These are phyloP conservation scores for Candida oleophila DNA, from an alignment of 805 yeast genomes.

Conservation along the genomic window DNA sequence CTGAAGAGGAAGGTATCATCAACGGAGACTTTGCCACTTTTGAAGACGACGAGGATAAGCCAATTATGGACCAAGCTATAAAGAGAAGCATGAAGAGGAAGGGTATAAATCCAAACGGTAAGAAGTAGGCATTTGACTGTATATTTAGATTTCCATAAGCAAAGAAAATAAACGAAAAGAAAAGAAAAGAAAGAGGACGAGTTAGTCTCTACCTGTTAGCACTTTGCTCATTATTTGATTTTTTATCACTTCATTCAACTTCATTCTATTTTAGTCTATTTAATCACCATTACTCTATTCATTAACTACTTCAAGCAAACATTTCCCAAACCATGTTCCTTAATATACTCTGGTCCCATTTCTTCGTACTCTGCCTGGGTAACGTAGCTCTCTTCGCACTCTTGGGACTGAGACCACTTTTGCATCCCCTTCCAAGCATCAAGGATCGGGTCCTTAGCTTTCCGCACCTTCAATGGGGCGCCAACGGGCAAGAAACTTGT, in stretches of 20 bases:
- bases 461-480: slow-evolving; percentile 56
- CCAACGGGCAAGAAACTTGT: slow-evolving; percentile 69
- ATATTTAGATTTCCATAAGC: background rate
- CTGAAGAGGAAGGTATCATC: slow-evolving; percentile 77
- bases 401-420: slow-evolving; percentile 59
- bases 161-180: background rate
- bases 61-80: slow-evolving; percentile 66
- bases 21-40: slow-evolving; percentile 84
- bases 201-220: too few relatives aligned
- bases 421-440: slow-evolving; percentile 98
- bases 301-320: slow-evolving; percentile 26
- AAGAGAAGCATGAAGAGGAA: slow-evolving; percentile 63
- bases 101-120: slow-evolving; percentile 66
- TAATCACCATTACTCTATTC: background rate
- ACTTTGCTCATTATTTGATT: too few relatives aligned
- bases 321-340: slow-evolving; percentile 82
- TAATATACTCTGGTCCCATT: slow-evolving; percentile 84
- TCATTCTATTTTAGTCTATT: background rate
- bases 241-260: too few relatives aligned
- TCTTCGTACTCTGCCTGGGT: slow-evolving; percentile 79
- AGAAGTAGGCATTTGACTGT: slow-evolving; percentile 12
- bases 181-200: too few relatives aligned
- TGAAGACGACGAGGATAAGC: slow-evolving; percentile 72
- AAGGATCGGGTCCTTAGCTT: slow-evolving; percentile 63
- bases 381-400: slow-evolving; percentile 48